These are phyloP conservation scores for Trichomonas tenax DNA, from an alignment of 208 protist genomes.

Conservation along the genomic window DNA sequence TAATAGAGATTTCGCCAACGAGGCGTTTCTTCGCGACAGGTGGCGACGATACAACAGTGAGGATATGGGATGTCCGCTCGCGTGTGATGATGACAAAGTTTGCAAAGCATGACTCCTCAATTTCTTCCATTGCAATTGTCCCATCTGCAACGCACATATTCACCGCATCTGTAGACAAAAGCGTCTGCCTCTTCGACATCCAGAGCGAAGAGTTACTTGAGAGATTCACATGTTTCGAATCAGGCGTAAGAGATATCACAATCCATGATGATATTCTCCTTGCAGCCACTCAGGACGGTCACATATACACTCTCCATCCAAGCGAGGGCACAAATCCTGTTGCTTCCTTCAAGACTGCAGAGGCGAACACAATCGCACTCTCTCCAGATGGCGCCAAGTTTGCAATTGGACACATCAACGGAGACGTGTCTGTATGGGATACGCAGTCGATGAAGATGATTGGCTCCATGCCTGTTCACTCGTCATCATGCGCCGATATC, in stretches of 20 bases:
- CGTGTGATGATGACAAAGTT: conserved; percentile 38
- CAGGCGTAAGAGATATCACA: background rate
- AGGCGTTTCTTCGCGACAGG: conserved; percentile 45
- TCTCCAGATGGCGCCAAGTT: background rate
- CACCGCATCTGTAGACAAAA: background rate
- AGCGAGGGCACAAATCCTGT: background rate
- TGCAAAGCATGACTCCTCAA: conserved; percentile 39
- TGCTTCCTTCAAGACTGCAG: background rate
- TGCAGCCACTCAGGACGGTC: background rate
- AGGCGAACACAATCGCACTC: background rate
- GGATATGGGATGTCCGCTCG: conserved; percentile 44
- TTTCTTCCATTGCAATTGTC: background rate
- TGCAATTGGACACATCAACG: background rate
- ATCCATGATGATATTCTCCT: background rate
- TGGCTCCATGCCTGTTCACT: no score
- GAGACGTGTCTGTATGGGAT: background rate
- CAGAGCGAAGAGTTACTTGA: background rate
- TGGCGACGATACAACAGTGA: conserved; percentile 38
- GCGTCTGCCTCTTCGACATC: background rate
- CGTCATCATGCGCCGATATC: background rate
- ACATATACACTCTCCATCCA: background rate
- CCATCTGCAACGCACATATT: background rate
- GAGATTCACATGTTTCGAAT: background rate
- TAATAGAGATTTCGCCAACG: background rate
- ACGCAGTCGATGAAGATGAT: background rate